phyloP scores from a whole-genome alignment of 2,329 filamentous ascomycete genomes.

The Alternaria viburni region DNA sequence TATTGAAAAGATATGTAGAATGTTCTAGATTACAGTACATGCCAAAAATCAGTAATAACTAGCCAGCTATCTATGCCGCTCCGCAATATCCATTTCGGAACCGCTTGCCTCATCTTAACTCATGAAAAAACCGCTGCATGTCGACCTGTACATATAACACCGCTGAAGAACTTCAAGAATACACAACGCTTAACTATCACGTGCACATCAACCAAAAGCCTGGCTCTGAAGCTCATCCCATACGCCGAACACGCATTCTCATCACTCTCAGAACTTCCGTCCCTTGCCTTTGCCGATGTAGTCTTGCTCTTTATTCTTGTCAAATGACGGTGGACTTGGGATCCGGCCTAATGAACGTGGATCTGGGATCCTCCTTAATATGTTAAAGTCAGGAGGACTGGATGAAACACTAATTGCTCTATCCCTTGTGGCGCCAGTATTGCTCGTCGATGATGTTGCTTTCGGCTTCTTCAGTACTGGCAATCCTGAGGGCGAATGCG shows the following conservation, averaged over 20 bases:
- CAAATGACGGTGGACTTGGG: no score
- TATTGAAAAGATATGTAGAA: background rate
- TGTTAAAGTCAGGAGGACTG: no score
- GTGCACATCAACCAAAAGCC: background rate
- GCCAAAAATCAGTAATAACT: background rate
- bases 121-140: background rate
- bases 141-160: background rate
- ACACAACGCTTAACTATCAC: background rate
- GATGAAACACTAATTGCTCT: background rate
- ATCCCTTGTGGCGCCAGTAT: background rate
- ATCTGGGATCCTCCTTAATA: no score
- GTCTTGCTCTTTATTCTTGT: no score
- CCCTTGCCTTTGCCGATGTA: background rate
- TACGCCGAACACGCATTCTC: background rate
- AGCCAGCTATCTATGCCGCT: background rate
- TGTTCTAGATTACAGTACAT: background rate
- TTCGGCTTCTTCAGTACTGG: background rate
- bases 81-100: background rate
- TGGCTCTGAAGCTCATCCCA: background rate
- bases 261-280: background rate
- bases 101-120: background rate
- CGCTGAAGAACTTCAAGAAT: background rate
- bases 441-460: background rate
- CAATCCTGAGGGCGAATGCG: background rate
- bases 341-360: no score